Base-by-base conservation (phyloP, 306 rosid species). In the Vicia villosa region DNA sequence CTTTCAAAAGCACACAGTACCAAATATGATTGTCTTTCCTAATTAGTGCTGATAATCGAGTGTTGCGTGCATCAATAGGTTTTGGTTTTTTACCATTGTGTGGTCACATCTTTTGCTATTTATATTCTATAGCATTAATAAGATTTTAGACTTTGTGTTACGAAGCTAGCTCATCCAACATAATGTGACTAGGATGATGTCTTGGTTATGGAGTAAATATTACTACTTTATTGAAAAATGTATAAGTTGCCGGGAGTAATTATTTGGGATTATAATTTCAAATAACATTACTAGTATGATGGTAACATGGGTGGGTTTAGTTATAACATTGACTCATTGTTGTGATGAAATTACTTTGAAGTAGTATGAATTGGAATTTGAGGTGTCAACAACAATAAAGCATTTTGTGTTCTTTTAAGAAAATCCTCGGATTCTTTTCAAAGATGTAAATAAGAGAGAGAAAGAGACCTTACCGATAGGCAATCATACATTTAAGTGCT, bases 1-100 rank as follows among this genome's bases (percentile, higher is more conserved):
- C 81, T 79, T 80, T 77, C 77, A 66, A 77, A 74, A 61, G 85
- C 63, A 75, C 68, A 82, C 5, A 76, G 10, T 84, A 70, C 85
- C 82, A 72, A 2, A 38, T 76, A 13, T 58, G 8, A 67, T 51
- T 72, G 37, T 54, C 50, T 66, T 58, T 17, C 56, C 28, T 55
- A 11, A 50, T 8, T 20, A 15, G 64, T 72, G 66, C 30, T 19
- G n/a, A 64, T 54, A n/a, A 45, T 30, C 70, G 34, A 17, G 20
- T 42, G 50, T 74, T 59, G 30, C 65, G 57, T 65, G 36, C 63
- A 50, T 34, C 4, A 62, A 63, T 4, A 21, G 4, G 49, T 6
- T 61, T 72, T 55, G 41, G 21, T 26, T 49, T 26, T 0, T 61
- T 17, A 13, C 62, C 24, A 57, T 57, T 37, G 15, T 19, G 10